Percentiles rank a stretch among this genome's conserved stretches.
Conservation (phyloP, 345 rosid genomes). For the Moricandia moricandioides region DNA sequence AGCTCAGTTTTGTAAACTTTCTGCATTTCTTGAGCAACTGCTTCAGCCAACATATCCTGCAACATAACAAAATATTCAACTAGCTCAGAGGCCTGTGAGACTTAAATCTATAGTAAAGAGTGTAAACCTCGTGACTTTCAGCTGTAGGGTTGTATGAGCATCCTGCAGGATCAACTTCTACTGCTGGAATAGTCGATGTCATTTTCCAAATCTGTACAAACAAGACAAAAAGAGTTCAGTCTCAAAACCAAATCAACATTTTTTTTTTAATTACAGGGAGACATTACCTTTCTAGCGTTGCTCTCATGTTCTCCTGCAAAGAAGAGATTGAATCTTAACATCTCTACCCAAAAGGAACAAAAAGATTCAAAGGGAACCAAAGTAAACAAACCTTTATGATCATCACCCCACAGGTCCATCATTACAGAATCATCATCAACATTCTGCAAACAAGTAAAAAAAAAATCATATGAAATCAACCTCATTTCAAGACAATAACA, state of each 20-base stretch:
- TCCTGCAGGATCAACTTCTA: conserved; percentile 90
- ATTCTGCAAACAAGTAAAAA: conserved; percentile 36
- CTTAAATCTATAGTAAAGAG: neutral
- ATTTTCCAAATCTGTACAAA: conserved; percentile 45
- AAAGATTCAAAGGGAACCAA: neutral
- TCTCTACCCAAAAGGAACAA: neutral
- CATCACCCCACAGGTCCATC: conserved; percentile 70
- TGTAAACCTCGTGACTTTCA: conserved; percentile 76
- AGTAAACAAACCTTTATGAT: conserved; percentile 56
- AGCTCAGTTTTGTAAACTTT: conserved; percentile 71
- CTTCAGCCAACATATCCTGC: conserved; percentile 86
- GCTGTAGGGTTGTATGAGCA: conserved; percentile 85
- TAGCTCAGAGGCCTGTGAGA: neutral
- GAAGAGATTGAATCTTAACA: neutral
- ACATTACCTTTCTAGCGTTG: conserved; percentile 54
- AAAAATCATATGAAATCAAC: conserved; percentile 13
- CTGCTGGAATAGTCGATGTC: conserved; percentile 70
- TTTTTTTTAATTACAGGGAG: neutral
- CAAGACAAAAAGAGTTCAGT: neutral
- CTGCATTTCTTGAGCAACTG: conserved; percentile 96
- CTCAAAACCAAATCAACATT: neutral
- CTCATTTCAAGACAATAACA: too few species aligned
- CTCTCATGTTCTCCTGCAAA: conserved; percentile 46
- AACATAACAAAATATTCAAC: neutral
- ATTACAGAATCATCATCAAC: conserved; percentile 43